These are phyloP conservation scores for Phytophthora hibernalis DNA, from an alignment of 352 stramenopile genomes.

Conservation along the genomic window DNA sequence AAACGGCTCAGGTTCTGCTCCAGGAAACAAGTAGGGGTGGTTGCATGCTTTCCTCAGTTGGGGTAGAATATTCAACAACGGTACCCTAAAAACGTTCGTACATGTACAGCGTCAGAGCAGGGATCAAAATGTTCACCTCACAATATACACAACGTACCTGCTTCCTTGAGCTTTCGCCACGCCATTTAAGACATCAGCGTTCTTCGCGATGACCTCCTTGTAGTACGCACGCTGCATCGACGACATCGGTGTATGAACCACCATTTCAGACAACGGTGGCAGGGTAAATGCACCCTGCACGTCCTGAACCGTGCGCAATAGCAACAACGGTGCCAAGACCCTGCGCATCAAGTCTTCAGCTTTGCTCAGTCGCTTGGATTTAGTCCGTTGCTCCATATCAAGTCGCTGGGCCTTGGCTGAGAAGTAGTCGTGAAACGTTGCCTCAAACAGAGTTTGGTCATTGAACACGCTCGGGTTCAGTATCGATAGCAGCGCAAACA, in stretches of 20 bases:
- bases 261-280: constrained; percentile 76
- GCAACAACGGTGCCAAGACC: constrained; percentile 62
- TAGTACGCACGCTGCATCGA: constrained; percentile 86
- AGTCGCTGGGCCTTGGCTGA: constrained; percentile 71
- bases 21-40: constrained; percentile 94
- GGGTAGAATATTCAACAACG: constrained; percentile 98
- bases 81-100: constrained; percentile 46
- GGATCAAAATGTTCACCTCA: neutral
- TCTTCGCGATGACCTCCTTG: constrained; percentile 79
- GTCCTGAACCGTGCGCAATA: constrained; percentile 75
- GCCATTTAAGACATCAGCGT: constrained; percentile 61
- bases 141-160: constrained; percentile 22
- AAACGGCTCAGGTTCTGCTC: constrained; percentile 78
- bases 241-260: constrained; percentile 79
- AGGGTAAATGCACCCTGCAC: constrained; percentile 74
- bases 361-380: constrained; percentile 30
- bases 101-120: constrained; percentile 11
- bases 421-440: constrained; percentile 65
- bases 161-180: constrained; percentile 37
- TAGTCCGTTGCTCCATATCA: constrained; percentile 23
- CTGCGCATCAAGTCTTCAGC: constrained; percentile 65
- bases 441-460: constrained; percentile 57
- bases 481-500: constrained; percentile 81
- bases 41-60: constrained; percentile 89
- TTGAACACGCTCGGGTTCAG: constrained; percentile 90